A percentile compares a stretch with the other conserved stretches of the same genome.
Evolutionary conservation across 257 asterid species (phyloP).

Genomic region (Perilla frutescens): DNA sequence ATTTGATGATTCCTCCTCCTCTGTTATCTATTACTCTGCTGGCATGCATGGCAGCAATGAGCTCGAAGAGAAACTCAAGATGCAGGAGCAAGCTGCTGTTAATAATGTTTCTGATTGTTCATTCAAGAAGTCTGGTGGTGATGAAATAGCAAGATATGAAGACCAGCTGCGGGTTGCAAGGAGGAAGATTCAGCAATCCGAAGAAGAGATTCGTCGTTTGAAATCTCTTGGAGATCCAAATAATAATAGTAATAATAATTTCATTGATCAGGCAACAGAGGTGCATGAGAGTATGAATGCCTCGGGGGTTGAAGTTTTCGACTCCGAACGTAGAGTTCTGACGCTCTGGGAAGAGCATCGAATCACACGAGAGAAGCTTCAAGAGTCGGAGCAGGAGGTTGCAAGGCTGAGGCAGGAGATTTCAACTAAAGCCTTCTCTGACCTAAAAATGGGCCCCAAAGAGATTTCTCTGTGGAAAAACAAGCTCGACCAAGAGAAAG

Average conservation of each 20-base stretch:
- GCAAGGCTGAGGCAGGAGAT: constrained; percentile 52
- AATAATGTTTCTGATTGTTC: neutral
- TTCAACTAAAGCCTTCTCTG: constrained; percentile 40
- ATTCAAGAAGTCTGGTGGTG: constrained; percentile 22
- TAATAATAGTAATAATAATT: neutral
- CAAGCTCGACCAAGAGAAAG: constrained; percentile 56
- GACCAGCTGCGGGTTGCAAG: constrained; percentile 57
- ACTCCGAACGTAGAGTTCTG: constrained; percentile 44
- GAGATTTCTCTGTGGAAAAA: constrained; percentile 49
- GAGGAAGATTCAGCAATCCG: constrained; percentile 53
- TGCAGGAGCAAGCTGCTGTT: constrained; percentile 34
- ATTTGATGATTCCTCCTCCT: constrained; percentile 56
- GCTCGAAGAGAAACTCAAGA: constrained; percentile 53
- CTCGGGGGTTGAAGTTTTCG: constrained; percentile 39
- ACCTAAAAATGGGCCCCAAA: constrained; percentile 49
- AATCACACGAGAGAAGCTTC: constrained; percentile 52
- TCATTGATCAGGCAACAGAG: neutral
- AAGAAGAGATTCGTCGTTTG: constrained; percentile 61
- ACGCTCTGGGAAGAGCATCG: constrained; percentile 58
- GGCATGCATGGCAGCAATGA: constrained; percentile 30
- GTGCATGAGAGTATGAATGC: constrained; percentile 36
- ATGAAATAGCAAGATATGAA: constrained; percentile 50
- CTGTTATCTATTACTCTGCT: constrained; percentile 49
- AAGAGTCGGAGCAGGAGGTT: constrained; percentile 57
- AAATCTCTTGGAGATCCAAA: constrained; percentile 36